Percentiles rank a stretch among this genome's conserved stretches.
Evolutionary conservation across 2,329 filamentous ascomycete species (phyloP).

Genomic region (Paecilomyces variotii): DNA sequence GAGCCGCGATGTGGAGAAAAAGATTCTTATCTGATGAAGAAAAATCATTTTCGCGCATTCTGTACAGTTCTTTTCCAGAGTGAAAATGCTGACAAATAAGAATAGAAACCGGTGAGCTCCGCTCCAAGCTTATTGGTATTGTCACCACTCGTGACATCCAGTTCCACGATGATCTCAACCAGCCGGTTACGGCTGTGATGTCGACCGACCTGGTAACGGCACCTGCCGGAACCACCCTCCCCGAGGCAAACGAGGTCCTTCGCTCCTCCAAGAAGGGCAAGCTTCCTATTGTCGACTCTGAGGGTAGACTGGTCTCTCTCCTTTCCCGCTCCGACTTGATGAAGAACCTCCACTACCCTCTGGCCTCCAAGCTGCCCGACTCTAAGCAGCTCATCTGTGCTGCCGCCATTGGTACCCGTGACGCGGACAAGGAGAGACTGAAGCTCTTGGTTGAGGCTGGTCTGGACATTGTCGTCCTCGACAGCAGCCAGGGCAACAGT

Average conservation of each 20-base stretch:
- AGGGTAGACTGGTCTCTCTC: slow-evolving; percentile 81
- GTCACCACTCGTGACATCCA: slow-evolving; percentile 97
- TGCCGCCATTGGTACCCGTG: slow-evolving; percentile 89
- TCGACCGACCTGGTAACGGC: slow-evolving; percentile 90
- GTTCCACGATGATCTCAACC: slow-evolving; percentile 70
- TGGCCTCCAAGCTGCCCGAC: slow-evolving; percentile 90
- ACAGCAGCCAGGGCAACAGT: slow-evolving; percentile 96
- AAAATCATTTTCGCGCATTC: slow-evolving; percentile 7
- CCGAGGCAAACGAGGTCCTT: slow-evolving; percentile 87
- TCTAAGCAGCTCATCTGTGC: slow-evolving; percentile 97
- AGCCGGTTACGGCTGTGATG: slow-evolving; percentile 84
- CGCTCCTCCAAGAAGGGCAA: slow-evolving; percentile 98
- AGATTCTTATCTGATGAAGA: slow-evolving; percentile 42
- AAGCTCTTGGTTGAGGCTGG: slow-evolving; percentile 87
- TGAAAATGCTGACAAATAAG: slow-evolving; percentile 10
- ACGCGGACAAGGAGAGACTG: slow-evolving; percentile 82
- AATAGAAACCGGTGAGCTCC: slow-evolving; percentile 79
- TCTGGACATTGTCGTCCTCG: slow-evolving; percentile 87
- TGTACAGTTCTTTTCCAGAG: slow-evolving; percentile 9
- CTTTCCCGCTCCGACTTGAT: slow-evolving; percentile 91
- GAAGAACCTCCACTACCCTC: slow-evolving; percentile 96
- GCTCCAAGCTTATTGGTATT: slow-evolving; percentile 93
- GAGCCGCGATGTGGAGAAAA: slow-evolving; percentile 74
- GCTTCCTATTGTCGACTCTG: slow-evolving; percentile 79
- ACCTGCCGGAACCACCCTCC: slow-evolving; percentile 68